Evolutionary conservation across 202 grass and related monocot species (phyloP).

Genomic region (Panicum hallii): DNA sequence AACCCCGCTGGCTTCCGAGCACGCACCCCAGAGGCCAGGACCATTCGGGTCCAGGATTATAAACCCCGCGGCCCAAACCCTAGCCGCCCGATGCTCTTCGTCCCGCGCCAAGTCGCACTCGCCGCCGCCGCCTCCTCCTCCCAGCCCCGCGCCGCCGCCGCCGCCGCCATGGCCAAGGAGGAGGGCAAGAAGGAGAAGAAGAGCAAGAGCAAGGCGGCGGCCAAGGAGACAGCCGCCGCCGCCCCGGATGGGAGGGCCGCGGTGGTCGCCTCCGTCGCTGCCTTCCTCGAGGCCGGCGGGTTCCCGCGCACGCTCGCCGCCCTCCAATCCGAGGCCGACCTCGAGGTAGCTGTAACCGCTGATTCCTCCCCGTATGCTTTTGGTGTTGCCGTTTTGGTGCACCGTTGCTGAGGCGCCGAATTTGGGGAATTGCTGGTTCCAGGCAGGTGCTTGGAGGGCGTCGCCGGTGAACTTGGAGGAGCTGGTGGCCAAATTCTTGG

Average conservation of each 20-base stretch:
- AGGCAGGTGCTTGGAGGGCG: conserved; percentile 64
- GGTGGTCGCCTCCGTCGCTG: conserved; percentile 57
- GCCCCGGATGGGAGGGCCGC: conserved; percentile 19
- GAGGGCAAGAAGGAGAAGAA: conserved; percentile 66
- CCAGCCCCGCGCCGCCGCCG: not conserved
- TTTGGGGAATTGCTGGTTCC: not conserved
- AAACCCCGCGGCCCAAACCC: conserved; percentile 63
- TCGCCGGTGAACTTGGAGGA: conserved; percentile 64
- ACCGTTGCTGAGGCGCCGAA: not conserved
- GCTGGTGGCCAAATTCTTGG: conserved; percentile 55
- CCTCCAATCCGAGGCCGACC: conserved; percentile 65
- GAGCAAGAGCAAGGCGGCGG: conserved; percentile 46
- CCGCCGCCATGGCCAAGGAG: conserved; percentile 51
- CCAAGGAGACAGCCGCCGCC: conserved; percentile 4
- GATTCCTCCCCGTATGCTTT: not conserved
- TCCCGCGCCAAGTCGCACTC: conserved; percentile 64
- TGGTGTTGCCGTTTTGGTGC: not conserved
- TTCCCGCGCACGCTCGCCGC: conserved; percentile 65
- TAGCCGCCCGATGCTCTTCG: conserved; percentile 62
- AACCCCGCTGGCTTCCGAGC: not conserved
- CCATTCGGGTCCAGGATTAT: conserved; percentile 2
- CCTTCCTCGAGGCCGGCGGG: conserved; percentile 71
- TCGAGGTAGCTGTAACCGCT: conserved; percentile 51
- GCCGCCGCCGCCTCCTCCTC: not conserved
- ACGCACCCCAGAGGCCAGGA: no score